Conservation (phyloP, 2,329 filamentous ascomycete genomes). For the Curvularia sp. region DNA sequence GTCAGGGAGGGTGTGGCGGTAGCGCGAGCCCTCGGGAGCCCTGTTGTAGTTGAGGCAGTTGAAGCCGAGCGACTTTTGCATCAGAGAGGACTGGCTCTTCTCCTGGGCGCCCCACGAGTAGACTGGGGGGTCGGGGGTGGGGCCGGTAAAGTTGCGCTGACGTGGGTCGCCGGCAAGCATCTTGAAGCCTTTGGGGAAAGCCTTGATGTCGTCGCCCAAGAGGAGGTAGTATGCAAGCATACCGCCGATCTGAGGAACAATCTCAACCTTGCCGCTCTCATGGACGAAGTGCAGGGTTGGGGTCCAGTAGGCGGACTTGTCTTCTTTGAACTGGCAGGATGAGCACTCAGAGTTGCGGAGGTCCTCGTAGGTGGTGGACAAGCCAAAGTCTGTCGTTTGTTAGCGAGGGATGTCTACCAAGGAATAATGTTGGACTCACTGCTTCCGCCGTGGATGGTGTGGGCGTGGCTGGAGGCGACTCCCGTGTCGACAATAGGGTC, state of each 20-base stretch:
- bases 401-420: slow-evolving; percentile 25
- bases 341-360: slow-evolving; percentile 72
- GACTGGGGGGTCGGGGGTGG: slow-evolving; percentile 72
- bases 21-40: slow-evolving; percentile 73
- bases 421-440: slow-evolving; percentile 62
- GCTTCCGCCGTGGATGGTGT: slow-evolving; percentile 47
- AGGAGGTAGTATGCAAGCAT: slow-evolving; percentile 77
- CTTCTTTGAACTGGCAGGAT: slow-evolving; percentile 63
- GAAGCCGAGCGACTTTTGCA: slow-evolving; percentile 86
- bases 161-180: slow-evolving; percentile 73
- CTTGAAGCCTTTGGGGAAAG: slow-evolving; percentile 75
- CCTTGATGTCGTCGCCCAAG: slow-evolving; percentile 70
- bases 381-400: slow-evolving; percentile 60
- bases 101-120: slow-evolving; percentile 71
- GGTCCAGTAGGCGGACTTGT: slow-evolving; percentile 59
- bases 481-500: slow-evolving; percentile 55
- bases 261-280: slow-evolving; percentile 68
- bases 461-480: slow-evolving; percentile 39
- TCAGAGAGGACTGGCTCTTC: slow-evolving; percentile 73
- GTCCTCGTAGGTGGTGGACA: slow-evolving; percentile 67
- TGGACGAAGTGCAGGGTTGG: slow-evolving; percentile 74
- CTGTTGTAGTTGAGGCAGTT: slow-evolving; percentile 87
- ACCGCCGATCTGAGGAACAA: slow-evolving; percentile 65
- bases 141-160: slow-evolving; percentile 61
- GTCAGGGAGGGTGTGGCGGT: slow-evolving; percentile 80